Evolutionary conservation across 306 rosid species (phyloP).

Genomic region (Mimosa bimucronata): DNA sequence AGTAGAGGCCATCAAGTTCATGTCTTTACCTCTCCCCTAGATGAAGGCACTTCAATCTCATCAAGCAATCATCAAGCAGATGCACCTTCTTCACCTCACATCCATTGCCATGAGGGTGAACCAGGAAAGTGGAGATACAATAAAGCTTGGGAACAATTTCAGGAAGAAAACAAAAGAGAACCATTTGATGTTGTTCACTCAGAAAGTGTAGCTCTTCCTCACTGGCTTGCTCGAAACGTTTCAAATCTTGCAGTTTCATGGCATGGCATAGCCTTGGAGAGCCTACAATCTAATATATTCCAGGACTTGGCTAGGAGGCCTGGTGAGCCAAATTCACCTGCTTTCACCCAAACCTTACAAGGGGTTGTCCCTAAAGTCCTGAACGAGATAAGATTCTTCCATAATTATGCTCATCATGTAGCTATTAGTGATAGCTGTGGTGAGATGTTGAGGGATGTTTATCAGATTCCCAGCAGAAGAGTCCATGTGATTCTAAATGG

Average conservation of each 20-base stretch:
- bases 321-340: constrained; percentile 62
- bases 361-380: constrained; percentile 79
- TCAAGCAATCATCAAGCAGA: constrained; percentile 25
- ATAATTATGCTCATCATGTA: constrained; percentile 76
- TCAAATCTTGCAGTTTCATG: constrained; percentile 88
- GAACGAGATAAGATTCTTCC: constrained; percentile 87
- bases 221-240: constrained; percentile 65
- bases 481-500: constrained; percentile 95
- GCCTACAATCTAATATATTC: constrained; percentile 78
- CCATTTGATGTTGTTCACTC: constrained; percentile 91
- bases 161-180: constrained; percentile 53
- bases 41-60: constrained; percentile 27
- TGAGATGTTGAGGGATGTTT: constrained; percentile 85
- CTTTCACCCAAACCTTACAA: constrained; percentile 64
- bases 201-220: constrained; percentile 95
- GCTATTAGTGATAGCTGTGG: constrained; percentile 95
- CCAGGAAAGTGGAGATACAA: constrained; percentile 87
- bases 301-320: constrained; percentile 71
- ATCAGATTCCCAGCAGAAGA: constrained; percentile 76
- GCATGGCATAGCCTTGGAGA: constrained; percentile 97
- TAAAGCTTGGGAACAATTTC: constrained; percentile 88
- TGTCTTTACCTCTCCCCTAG: constrained; percentile 70
- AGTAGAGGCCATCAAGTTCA: constrained; percentile 87
- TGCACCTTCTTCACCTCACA: constrained; percentile 55
- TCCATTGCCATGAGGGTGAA: constrained; percentile 88